Percentiles rank a stretch among this genome's conserved stretches.
These are phyloP conservation scores for Citrus australasica DNA, from an alignment of 345 rosid genomes.

Conservation along the genomic window DNA sequence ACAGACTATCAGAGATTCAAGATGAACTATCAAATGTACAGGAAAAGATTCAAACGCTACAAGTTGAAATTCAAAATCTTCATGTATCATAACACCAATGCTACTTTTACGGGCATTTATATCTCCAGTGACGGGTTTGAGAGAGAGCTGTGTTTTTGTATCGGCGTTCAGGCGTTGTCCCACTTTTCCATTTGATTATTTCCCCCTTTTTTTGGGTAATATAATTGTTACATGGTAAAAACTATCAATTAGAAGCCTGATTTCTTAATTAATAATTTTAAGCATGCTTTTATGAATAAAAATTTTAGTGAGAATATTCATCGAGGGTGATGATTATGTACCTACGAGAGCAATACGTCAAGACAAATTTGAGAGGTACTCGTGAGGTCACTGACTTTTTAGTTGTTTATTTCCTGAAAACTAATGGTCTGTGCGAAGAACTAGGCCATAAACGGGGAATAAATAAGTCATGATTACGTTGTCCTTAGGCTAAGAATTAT, in stretches of 20 bases:
- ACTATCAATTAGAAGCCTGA: background rate
- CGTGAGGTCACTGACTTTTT: background rate
- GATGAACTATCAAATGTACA: slow-evolving; percentile 46
- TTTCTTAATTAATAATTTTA: no score
- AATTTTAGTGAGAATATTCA: background rate
- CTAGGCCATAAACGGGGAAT: background rate
- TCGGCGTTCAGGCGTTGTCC: background rate
- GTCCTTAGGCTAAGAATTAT: background rate
- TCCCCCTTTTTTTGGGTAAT: no score
- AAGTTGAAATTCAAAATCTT: slow-evolving; percentile 74
- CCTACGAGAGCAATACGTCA: background rate
- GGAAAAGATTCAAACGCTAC: slow-evolving; percentile 45
- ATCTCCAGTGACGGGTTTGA: background rate
- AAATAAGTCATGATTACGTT: background rate
- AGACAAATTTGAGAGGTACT: background rate
- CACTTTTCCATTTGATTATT: background rate
- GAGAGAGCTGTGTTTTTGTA: background rate
- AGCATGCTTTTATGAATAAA: background rate
- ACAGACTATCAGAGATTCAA: slow-evolving; percentile 45
- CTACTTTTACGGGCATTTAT: background rate
- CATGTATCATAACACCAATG: slow-evolving; percentile 42
- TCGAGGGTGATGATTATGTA: background rate
- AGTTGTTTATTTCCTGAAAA: no score
- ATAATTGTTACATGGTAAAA: background rate
- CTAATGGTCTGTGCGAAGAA: background rate